A percentile compares a stretch with the other conserved stretches of the same genome.
Evolutionary conservation across 2,329 filamentous ascomycete species (phyloP).

Genomic region (Biscogniauxia mediterranea): DNA sequence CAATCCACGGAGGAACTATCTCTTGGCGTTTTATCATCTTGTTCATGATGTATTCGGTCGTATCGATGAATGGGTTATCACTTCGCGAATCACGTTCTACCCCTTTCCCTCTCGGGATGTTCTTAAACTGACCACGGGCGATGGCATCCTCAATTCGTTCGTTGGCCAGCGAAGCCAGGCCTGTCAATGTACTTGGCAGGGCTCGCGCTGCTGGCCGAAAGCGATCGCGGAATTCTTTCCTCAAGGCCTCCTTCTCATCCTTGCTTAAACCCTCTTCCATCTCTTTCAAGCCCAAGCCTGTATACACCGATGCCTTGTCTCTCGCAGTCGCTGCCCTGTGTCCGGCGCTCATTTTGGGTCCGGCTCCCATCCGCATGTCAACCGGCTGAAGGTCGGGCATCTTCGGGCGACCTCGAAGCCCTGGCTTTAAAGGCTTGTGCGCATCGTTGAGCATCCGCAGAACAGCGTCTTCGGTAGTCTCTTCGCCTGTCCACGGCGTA

Average conservation of each 20-base stretch:
- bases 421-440: conserved; percentile 63
- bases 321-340: conserved; percentile 53
- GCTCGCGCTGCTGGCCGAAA: conserved; percentile 71
- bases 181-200: conserved; percentile 74
- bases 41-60: conserved; percentile 97
- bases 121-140: conserved; percentile 80
- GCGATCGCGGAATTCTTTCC: conserved; percentile 73
- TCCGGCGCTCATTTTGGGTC: conserved; percentile 40
- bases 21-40: conserved; percentile 97
- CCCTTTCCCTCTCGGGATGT: conserved; percentile 76
- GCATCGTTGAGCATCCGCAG: conserved; percentile 84
- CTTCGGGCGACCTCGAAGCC: conserved; percentile 45
- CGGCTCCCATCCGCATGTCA: conserved; percentile 49
- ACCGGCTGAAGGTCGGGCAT: conserved; percentile 45
- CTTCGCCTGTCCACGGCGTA: conserved; percentile 74
- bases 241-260: conserved; percentile 69
- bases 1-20: conserved; percentile 95
- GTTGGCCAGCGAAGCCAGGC: conserved; percentile 81
- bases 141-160: conserved; percentile 91
- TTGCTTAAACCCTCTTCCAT: conserved; percentile 59
- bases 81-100: conserved; percentile 80
- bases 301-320: conserved; percentile 56
- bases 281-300: conserved; percentile 45
- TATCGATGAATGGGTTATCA: conserved; percentile 87
- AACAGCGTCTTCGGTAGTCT: conserved; percentile 71